phyloP scores from a whole-genome alignment of 108 stramenopile species.

The Cylindrotheca fusiformis region DNA sequence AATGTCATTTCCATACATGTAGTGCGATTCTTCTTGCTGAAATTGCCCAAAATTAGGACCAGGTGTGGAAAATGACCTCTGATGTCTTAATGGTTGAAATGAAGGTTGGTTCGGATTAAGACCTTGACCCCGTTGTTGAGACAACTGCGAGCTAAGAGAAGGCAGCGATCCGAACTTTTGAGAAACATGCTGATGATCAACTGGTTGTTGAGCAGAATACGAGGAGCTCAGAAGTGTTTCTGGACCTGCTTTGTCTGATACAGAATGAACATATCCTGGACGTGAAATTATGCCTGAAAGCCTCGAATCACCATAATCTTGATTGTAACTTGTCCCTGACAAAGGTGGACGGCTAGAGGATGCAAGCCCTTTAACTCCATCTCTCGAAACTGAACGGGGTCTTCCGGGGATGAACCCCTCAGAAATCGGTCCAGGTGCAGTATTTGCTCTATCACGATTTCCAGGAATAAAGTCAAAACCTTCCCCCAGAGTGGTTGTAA shows the following conservation, averaged over 20 bases:
- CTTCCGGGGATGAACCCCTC: no score
- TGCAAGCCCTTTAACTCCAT: no score
- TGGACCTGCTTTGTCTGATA: no score
- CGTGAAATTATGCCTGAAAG: conserved; percentile 18
- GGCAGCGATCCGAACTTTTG: no score
- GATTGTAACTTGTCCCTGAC: not conserved
- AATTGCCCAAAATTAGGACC: not conserved
- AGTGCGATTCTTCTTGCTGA: no score
- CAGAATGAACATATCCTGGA: conserved; percentile 8
- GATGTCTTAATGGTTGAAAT: not conserved
- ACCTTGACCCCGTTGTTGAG: no score
- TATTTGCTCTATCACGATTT: conserved; percentile 46
- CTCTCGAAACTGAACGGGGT: no score
- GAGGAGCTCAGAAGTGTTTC: not conserved
- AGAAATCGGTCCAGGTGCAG: conserved; percentile 33
- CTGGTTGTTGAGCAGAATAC: not conserved
- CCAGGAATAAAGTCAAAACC: conserved; percentile 38
- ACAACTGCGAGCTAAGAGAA: no score
- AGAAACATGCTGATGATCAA: not conserved
- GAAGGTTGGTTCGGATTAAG: not conserved
- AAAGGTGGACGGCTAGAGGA: conserved; percentile 6
- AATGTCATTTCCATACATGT: no score
- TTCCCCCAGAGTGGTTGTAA: conserved; percentile 11
- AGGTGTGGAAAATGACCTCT: not conserved
- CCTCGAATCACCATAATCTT: not conserved